A percentile compares a stretch with the other conserved stretches of the same genome.
Evolutionary conservation across 371 early-diverging fungal species (phyloP).

Genomic region (Mucor sp.): DNA sequence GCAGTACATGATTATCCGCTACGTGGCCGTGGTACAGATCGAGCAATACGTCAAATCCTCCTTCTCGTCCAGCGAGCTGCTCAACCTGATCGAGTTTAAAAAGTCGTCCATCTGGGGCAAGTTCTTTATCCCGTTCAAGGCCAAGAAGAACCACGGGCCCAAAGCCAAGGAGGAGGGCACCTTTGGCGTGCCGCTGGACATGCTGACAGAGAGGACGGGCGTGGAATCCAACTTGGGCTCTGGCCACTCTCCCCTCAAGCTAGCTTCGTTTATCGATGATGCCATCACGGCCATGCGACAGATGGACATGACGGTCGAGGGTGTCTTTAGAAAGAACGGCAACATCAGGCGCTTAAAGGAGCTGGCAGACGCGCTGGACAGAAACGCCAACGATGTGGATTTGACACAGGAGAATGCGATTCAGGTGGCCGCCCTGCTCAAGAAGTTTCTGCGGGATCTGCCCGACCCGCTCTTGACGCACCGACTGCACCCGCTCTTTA

Average conservation of each 20-base stretch:
- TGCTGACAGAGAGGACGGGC: constrained; percentile 65
- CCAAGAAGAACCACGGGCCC: constrained; percentile 33
- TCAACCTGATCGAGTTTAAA: constrained; percentile 70
- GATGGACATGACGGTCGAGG: constrained; percentile 91
- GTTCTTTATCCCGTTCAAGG: constrained; percentile 66
- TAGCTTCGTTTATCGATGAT: constrained; percentile 87
- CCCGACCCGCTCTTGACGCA: constrained; percentile 96
- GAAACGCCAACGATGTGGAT: constrained; percentile 73
- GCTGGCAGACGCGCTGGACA: constrained; percentile 77
- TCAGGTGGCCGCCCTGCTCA: constrained; percentile 93
- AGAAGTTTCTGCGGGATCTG: constrained; percentile 92
- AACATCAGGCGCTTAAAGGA: constrained; percentile 89
- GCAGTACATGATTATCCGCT: constrained; percentile 84
- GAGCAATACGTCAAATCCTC: constrained; percentile 69
- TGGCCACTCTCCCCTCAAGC: constrained; percentile 70
- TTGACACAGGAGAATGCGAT: constrained; percentile 79
- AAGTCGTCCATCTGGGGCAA: constrained; percentile 77
- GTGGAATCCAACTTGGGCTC: constrained; percentile 83
- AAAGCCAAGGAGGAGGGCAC: constrained; percentile 62
- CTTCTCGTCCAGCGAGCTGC: constrained; percentile 67
- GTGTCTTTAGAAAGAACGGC: constrained; percentile 96
- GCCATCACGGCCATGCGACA: constrained; percentile 77
- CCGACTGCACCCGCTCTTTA: constrained; percentile 81
- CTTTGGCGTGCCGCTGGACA: constrained; percentile 50
- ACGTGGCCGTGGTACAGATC: constrained; percentile 81